Base-by-base conservation (phyloP, 1,284 basidiomycete species). In the Apiotrichum sp. region DNA sequence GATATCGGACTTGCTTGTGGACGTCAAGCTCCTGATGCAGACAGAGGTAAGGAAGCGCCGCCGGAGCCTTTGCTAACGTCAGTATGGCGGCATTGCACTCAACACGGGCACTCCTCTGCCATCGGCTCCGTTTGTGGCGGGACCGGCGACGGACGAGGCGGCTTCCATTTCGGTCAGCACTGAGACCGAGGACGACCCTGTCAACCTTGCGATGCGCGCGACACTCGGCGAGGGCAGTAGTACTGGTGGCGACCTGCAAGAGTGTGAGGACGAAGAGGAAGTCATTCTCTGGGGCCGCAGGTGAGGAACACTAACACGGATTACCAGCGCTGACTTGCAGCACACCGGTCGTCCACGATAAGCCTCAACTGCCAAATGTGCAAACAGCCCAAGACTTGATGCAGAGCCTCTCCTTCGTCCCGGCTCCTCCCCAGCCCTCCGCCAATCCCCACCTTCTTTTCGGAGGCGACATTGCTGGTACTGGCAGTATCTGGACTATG, bases 1-100 rank as follows among this genome's bases (percentile, higher is more conserved):
- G 57, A 88, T 98, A 53, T 81, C 83, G 35, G 93, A 97, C 73
- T 77, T 98, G 47, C 79, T 93, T 52, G 79, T 81, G 32, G 93
- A 97, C 67, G 87, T 86, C 1, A 81, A 79, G 57, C 54, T 76
- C 52, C 63, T 77, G 32, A 59, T 66, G 51, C 69, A 72, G 51
- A 59, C 58, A 14, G 61, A 63, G 51, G 72, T 73, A 38, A 59
- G 68, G 65, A 41, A 41, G 40, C 14, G 9, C 16, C 33, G 2
- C 35, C 57, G 61, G 43, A 72, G 70, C 22, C 3, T 8, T 8
- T 10, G 4, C 51, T 49, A 16, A 50, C 31, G 31, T n/a, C 16
- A 57, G 56, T 44, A 53, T 4, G 59, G 59, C 6, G 41, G 36
- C 22, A 41, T 39, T 1, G 56, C 47, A 1, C 50, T 57, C 33